Evolutionary conservation across 2,329 filamentous ascomycete genomes (phyloP).

Genomic region (Waltergamsia citrina): DNA sequence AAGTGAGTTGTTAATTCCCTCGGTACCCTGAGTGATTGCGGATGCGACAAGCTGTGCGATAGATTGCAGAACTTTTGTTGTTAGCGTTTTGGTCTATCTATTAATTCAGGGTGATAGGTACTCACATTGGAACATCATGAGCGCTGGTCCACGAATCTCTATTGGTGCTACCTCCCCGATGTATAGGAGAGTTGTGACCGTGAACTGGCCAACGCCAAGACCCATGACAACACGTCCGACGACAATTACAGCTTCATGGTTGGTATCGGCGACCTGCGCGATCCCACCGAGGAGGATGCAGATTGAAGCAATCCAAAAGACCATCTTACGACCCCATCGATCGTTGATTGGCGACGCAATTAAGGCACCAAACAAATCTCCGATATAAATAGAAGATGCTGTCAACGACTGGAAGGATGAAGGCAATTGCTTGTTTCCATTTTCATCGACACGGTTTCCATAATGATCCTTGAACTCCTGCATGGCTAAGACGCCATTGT

Average conservation of each 20-base stretch:
- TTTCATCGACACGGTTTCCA: slow-evolving; percentile 9
- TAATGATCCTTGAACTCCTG: slow-evolving; percentile 15
- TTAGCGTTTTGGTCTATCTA: neutral
- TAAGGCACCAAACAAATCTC: slow-evolving; percentile 24
- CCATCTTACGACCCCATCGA: slow-evolving; percentile 19
- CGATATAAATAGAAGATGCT: slow-evolving; percentile 26
- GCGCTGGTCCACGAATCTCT: slow-evolving; percentile 14
- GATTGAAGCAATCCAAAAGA: slow-evolving; percentile 20
- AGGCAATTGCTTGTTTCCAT: slow-evolving; percentile 11
- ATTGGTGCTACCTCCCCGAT: slow-evolving; percentile 16
- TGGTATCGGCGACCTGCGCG: slow-evolving; percentile 9
- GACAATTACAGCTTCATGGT: slow-evolving; percentile 9
- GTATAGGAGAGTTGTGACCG: slow-evolving; percentile 12
- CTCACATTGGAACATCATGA: slow-evolving; percentile 20
- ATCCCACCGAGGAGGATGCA: slow-evolving; percentile 17
- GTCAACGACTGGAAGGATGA: slow-evolving; percentile 20
- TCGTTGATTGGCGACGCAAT: slow-evolving; percentile 25
- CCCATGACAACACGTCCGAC: slow-evolving; percentile 12
- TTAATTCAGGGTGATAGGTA: neutral
- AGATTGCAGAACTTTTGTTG: slow-evolving; percentile 15
- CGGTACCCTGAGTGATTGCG: slow-evolving; percentile 15
- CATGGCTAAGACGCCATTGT: slow-evolving; percentile 16
- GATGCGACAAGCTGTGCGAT: slow-evolving; percentile 18
- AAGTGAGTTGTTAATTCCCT: slow-evolving; percentile 12
- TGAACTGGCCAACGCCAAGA: slow-evolving; percentile 13